phyloP scores from a whole-genome alignment of 495 filamentous ascomycete genomes.

The Friedmanniomyces simplex region DNA sequence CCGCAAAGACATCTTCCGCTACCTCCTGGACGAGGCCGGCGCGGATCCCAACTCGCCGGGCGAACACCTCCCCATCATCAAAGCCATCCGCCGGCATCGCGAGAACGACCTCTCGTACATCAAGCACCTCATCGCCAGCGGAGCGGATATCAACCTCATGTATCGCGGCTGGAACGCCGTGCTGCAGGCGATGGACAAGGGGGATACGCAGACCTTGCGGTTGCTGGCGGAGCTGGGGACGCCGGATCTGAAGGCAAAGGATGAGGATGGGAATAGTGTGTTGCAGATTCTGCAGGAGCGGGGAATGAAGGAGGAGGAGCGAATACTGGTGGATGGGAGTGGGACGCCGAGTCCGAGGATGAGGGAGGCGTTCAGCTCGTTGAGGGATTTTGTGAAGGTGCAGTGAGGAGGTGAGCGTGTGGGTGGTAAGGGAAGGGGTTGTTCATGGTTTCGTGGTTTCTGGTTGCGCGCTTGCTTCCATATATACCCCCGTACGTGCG shows the following conservation, averaged over 20 bases:
- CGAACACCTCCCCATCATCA: constrained; percentile 46
- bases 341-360: constrained; percentile 5
- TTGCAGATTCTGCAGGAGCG: constrained; percentile 14
- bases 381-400: constrained; percentile 5
- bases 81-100: constrained; percentile 40
- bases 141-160: constrained; percentile 45
- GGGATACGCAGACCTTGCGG: constrained; percentile 30
- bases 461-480: background rate
- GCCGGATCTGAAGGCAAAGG: constrained; percentile 12
- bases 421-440: too few species aligned
- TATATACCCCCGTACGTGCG: background rate
- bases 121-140: constrained; percentile 39
- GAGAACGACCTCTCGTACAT: constrained; percentile 41
- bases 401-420: too few species aligned
- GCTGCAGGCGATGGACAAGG: constrained; percentile 26
- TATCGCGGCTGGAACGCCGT: constrained; percentile 45
- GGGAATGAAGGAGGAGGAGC: constrained; percentile 15
- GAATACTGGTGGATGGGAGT: constrained; percentile 6
- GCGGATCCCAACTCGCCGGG: constrained; percentile 44
- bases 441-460: too few species aligned
- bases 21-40: constrained; percentile 40
- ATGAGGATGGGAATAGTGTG: constrained; percentile 15
- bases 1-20: constrained; percentile 39
- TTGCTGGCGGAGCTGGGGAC: constrained; percentile 32
- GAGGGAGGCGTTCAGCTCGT: constrained; percentile 7